These are phyloP conservation scores for Suhomyces pyralidae DNA, from an alignment of 805 yeast genomes.

Conservation along the genomic window DNA sequence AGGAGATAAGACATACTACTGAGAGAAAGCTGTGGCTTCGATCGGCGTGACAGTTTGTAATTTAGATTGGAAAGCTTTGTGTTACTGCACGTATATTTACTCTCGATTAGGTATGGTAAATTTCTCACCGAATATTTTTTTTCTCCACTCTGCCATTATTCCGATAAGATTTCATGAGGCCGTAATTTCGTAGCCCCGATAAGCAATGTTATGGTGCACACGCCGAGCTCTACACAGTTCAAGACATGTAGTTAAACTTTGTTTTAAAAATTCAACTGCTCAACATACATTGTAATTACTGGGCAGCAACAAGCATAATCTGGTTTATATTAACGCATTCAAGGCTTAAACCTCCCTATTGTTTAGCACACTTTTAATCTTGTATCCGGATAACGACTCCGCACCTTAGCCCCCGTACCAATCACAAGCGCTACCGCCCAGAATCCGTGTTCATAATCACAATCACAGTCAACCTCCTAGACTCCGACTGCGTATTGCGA, in stretches of 20 bases:
- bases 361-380: not conserved
- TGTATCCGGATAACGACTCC: not conserved
- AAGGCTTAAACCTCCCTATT: not conserved
- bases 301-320: not conserved
- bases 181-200: not conserved
- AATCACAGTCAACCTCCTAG: not conserved
- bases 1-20: not conserved
- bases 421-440: not conserved
- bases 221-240: not conserved
- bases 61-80: not conserved
- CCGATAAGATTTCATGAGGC: not conserved
- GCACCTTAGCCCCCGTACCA: not conserved
- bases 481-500: constrained; percentile 34
- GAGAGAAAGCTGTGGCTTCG: not conserved
- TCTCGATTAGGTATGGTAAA: not conserved
- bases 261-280: not conserved
- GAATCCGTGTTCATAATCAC: not conserved
- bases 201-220: not conserved
- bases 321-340: not conserved
- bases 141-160: not conserved
- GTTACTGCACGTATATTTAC: not conserved
- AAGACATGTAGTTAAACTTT: not conserved
- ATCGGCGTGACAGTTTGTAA: not conserved
- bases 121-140: not conserved
- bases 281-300: not conserved